Base-by-base conservation (phyloP, 176 grass and related monocot species). In the Chrysopogon serrulatus region DNA sequence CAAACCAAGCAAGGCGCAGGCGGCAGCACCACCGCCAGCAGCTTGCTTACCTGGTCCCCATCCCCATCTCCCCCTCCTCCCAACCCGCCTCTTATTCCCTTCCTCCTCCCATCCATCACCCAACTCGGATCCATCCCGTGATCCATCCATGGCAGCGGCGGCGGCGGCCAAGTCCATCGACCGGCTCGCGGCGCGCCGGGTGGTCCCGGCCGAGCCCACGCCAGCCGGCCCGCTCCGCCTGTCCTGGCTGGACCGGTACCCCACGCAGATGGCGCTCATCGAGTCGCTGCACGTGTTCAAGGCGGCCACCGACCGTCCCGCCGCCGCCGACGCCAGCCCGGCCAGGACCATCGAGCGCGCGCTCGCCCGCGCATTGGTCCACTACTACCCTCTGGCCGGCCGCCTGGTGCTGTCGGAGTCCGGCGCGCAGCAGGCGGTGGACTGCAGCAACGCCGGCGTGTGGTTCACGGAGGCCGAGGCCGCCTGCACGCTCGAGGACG, bases 281-380 rank as follows among this genome's bases (percentile, higher is more conserved):
- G 96, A 98, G 80, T 95, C 93, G 3, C 80, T 98, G 1, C 96
- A 95, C 30, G 96, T 98, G 3, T 98, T 98, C 91, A 93, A 89
- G 82, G 43, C 56, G 2, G 21, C 54, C 54, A 8, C 53, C 21
- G 19, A 49, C 45, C 15, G 45, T 15, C 45, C 16, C 47, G 47
- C 79, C 40, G 4, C 14, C n/a, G 34, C 27, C 16, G 35, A 64
- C 0, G 79, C 80, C 3, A 61, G 92, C 5, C 89, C 96, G 6
- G 73, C 86, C 3, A 48, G 26, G 27, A 77, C 66, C 16, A 98
- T 98, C 15, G 88, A 91, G 72, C 8, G 31, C 0, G 91, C 93
- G 1, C 15, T 98, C 48, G 91, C 83, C 0, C 83, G 79, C 72
- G 91, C 93, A 0, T 36, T 98, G 80, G 93, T 98, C 0, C 45